Conservation (phyloP, 2,329 filamentous ascomycete genomes). For the Trichoderma breve region DNA sequence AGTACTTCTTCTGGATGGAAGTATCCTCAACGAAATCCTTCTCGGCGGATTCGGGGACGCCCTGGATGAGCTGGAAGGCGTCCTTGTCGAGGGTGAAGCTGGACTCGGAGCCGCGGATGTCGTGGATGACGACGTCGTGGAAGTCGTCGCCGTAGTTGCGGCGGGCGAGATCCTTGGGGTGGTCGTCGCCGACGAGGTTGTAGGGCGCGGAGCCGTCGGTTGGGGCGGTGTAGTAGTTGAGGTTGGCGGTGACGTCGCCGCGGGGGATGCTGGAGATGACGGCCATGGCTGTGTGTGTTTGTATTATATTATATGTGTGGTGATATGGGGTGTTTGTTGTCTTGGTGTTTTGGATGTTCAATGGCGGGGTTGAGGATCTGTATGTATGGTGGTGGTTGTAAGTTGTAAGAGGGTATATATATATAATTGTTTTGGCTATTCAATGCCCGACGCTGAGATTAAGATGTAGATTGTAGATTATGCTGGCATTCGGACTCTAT, state of each 20-base stretch:
- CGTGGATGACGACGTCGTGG: constrained; percentile 60
- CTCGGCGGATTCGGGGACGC: constrained; percentile 51
- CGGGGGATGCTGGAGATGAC: constrained; percentile 45
- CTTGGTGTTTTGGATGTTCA: background rate
- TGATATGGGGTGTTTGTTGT: background rate
- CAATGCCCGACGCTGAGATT: background rate
- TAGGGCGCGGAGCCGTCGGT: constrained; percentile 58
- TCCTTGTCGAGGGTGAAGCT: constrained; percentile 68
- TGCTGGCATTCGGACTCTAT: no score
- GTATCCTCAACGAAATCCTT: constrained; percentile 64
- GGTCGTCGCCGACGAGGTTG: constrained; percentile 63
- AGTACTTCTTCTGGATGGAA: constrained; percentile 70
- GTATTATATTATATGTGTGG: background rate
- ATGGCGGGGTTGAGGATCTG: background rate
- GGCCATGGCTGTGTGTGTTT: constrained; percentile 35
- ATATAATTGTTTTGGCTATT: background rate
- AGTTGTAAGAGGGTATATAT: background rate
- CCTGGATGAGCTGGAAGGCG: constrained; percentile 67
- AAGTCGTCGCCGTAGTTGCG: constrained; percentile 59
- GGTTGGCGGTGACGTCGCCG: constrained; percentile 59
- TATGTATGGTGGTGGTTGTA: background rate
- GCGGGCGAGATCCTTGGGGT: constrained; percentile 57
- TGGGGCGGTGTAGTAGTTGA: constrained; percentile 66
- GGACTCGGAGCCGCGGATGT: constrained; percentile 70
- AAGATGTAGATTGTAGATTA: background rate